These are phyloP conservation scores for Populus hybrid DNA, from an alignment of 441 rosid genomes.

Conservation along the genomic window DNA sequence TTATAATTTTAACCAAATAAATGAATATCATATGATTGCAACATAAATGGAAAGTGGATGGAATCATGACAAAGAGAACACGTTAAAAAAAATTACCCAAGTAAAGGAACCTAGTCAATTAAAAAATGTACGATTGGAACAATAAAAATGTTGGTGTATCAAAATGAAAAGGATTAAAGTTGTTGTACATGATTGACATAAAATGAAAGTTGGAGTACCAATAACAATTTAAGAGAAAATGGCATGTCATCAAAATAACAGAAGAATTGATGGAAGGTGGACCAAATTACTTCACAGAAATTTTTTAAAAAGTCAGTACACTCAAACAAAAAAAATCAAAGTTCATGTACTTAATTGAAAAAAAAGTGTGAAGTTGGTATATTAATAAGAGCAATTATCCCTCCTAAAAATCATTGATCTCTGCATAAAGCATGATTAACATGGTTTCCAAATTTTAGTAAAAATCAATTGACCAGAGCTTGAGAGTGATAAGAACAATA, in stretches of 20 bases:
- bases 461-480: not conserved
- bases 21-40: too few relatives aligned
- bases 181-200: not conserved
- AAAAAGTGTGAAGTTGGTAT: not conserved
- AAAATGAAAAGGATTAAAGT: not conserved
- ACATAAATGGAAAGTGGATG: not conserved
- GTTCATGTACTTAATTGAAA: not conserved
- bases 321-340: not conserved
- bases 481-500: not conserved
- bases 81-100: not conserved
- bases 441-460: not conserved
- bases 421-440: not conserved
- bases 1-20: not conserved
- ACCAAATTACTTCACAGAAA: not conserved
- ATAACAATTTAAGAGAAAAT: not conserved
- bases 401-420: not conserved
- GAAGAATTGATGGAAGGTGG: not conserved
- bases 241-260: not conserved
- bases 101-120: not conserved
- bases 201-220: not conserved
- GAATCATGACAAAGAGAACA: not conserved
- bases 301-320: not conserved
- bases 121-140: not conserved
- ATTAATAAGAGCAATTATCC: not conserved
- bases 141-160: not conserved